Evolutionary conservation across 495 filamentous ascomycete species (phyloP), one percentile per base, ranked within the genome.

Genomic region (Lasiosphaeris hirsuta): DNA sequence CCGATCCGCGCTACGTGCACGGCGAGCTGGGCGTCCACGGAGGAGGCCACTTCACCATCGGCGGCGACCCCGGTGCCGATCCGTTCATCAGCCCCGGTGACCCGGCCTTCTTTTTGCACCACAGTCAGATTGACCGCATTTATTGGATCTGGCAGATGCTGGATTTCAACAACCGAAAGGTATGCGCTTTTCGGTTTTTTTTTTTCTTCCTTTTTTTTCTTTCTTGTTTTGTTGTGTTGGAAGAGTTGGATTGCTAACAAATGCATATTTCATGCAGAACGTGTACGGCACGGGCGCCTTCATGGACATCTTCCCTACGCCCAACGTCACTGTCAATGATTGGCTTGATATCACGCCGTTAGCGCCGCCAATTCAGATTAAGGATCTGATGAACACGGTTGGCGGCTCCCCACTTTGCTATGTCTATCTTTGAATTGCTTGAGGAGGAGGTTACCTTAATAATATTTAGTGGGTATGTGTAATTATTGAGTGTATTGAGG

Each of bases 91-190:
- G 76, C 23, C 78, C 84, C 4, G 81, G 82, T 7, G 87, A 89
- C 56, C 86, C 86, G 8, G 78, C 73, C 10, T 90, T 90, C 70
- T 90, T 72, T 63, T 74, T 85, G 13, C 86, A 89, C 65, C 87
- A 89, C 65, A 77, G 72, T n/a, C 80, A 81, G 78, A 73, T 89
- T 46, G 86, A 89, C 66, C 81, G 83, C 14, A 42, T 82, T 2
- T 90, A 80, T 74, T 86, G 83, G 79, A 82, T 84, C 19, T 90
- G 87, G 87, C 86, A 90, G 71, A 79, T 75, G 48, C 63, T 79
- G 53, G 78, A 88, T 59, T 63, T 72, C 17, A 47, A 62, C 46
- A 69, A 71, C 14, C 71, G 83, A 47, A 61, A 60, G 23, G 23
- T 30, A 30, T 30, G 23, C 5, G 23, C 23, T 30, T 30, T 30